Conservation (phyloP, 139 green algal species). For the Medakamo hakoo region DNA sequence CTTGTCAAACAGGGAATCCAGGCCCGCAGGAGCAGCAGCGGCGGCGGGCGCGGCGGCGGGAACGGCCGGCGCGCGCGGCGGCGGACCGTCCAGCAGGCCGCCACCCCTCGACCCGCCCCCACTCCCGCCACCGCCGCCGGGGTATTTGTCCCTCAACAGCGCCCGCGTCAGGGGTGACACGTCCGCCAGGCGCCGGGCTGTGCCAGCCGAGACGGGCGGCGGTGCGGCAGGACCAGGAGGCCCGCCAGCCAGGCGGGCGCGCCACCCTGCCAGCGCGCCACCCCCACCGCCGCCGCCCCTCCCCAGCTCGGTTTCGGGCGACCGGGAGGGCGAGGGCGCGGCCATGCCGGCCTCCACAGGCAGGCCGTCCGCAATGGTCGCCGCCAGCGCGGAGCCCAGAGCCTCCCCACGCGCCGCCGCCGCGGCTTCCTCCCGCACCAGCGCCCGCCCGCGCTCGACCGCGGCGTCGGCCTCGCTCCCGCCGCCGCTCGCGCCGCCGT, state of each 20-base stretch:
- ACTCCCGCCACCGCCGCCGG: background rate
- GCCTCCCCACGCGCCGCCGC: no score
- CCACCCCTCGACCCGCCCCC: no score
- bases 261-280: background rate
- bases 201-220: background rate
- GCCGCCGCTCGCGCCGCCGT: background rate
- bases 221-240: background rate
- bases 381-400: background rate
- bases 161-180: background rate
- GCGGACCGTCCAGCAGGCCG: background rate
- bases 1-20: background rate
- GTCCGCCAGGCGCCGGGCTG: background rate
- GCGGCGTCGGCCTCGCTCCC: no score
- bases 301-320: background rate
- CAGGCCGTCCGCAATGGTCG: background rate
- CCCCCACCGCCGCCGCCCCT: no score
- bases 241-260: no score
- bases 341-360: no score
- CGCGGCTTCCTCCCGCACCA: background rate
- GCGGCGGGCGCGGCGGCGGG: no score
- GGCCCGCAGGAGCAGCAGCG: background rate
- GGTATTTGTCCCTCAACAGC: no score
- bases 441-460: background rate
- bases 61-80: no score
- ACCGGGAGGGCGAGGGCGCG: background rate